These are phyloP conservation scores for Claviceps africana DNA, from an alignment of 2,329 filamentous ascomycete genomes.

Conservation along the genomic window DNA sequence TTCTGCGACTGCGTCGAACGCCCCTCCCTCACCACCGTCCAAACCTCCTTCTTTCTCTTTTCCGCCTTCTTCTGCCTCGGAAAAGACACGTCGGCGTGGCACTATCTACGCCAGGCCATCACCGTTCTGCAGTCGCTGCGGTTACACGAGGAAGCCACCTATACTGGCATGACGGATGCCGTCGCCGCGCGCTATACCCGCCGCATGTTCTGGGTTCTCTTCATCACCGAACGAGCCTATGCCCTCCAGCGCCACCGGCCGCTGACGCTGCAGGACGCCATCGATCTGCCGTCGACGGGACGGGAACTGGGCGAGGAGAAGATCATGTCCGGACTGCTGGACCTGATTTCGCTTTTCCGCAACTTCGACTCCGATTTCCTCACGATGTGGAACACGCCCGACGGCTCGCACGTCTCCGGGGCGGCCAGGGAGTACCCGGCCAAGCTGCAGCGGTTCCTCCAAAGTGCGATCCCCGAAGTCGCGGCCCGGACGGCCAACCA, in stretches of 20 bases:
- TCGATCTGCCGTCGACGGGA: constrained; percentile 12
- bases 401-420: not conserved
- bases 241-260: constrained; percentile 18
- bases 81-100: constrained; percentile 21
- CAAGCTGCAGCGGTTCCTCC: constrained; percentile 7
- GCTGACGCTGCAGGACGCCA: constrained; percentile 11
- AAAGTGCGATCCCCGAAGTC: constrained; percentile 4
- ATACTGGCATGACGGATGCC: constrained; percentile 4
- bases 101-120: constrained; percentile 17
- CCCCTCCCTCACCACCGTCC: constrained; percentile 14
- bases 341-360: constrained; percentile 15
- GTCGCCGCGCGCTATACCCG: constrained; percentile 10
- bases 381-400: constrained; percentile 13
- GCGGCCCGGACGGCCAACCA: constrained; percentile 9
- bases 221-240: constrained; percentile 20
- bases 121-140: constrained; percentile 16
- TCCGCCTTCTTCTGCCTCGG: constrained; percentile 16
- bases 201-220: constrained; percentile 17
- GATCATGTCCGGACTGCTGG: constrained; percentile 17
- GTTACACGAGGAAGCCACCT: constrained; percentile 16
- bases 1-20: constrained; percentile 13
- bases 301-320: constrained; percentile 10
- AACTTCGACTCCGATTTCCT: constrained; percentile 16
- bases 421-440: constrained; percentile 4
- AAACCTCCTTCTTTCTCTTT: constrained; percentile 21